Percentiles rank a stretch among this genome's conserved stretches.
These are phyloP conservation scores for Forsythia suspensa DNA, from an alignment of 257 asterid species.

Conservation along the genomic window DNA sequence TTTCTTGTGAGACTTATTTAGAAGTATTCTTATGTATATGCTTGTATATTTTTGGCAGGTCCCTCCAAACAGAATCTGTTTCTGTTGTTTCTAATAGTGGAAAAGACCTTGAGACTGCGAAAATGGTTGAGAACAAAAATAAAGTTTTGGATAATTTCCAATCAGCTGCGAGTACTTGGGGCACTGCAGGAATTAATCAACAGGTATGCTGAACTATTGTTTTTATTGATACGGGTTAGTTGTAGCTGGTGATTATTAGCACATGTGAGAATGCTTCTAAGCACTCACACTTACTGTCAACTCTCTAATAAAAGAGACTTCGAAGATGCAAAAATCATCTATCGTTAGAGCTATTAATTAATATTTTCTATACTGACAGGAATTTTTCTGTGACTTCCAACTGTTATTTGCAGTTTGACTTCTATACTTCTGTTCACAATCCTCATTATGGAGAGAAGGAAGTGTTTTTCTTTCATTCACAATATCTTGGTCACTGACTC, in stretches of 20 bases:
- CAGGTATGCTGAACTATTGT: constrained; percentile 35
- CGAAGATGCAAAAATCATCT: background rate
- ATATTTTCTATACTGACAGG: background rate
- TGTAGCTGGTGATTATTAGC: background rate
- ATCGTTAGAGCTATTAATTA: background rate
- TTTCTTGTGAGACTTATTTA: constrained; percentile 9
- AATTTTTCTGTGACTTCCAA: background rate
- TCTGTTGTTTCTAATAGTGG: constrained; percentile 41
- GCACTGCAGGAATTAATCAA: constrained; percentile 39
- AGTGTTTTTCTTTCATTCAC: background rate
- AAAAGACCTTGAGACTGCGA: constrained; percentile 43
- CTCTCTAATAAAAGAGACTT: background rate
- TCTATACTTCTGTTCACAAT: background rate
- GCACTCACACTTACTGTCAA: background rate
- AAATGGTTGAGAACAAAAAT: constrained; percentile 60
- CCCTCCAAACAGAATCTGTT: constrained; percentile 40
- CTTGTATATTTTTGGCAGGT: constrained; percentile 42
- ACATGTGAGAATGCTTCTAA: background rate
- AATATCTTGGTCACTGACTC: background rate
- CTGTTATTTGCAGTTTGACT: background rate
- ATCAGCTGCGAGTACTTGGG: constrained; percentile 46
- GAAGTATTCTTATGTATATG: constrained; percentile 21
- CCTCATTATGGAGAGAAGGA: background rate
- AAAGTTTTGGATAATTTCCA: constrained; percentile 36
- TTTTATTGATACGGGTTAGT: constrained; percentile 17